Percentiles rank a stretch among this genome's conserved stretches.
phyloP scores from a whole-genome alignment of 495 filamentous ascomycete genomes.

The Hypoxylon rickii region DNA sequence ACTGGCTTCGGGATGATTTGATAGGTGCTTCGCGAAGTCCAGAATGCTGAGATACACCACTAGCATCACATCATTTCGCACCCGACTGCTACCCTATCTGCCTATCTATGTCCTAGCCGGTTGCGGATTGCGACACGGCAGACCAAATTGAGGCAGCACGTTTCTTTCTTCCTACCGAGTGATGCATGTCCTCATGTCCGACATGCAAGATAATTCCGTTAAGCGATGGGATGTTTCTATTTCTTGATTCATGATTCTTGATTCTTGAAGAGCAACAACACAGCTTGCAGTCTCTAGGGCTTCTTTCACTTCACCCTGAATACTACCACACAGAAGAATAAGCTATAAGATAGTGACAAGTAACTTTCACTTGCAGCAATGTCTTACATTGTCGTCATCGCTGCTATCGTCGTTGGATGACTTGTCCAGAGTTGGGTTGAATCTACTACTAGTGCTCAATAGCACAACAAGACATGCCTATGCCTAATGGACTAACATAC shows the following conservation, averaged over 20 bases:
- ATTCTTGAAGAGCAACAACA: too few relatives aligned
- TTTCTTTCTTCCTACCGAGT: slow-evolving; percentile 14
- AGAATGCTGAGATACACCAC: background rate
- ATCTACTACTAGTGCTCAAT: too few relatives aligned
- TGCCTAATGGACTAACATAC: too few relatives aligned
- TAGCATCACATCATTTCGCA: slow-evolving; percentile 21
- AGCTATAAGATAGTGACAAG: too few relatives aligned
- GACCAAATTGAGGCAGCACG: slow-evolving; percentile 3
- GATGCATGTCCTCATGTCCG: slow-evolving; percentile 28
- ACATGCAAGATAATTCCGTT: slow-evolving; percentile 23
- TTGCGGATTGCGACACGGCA: slow-evolving; percentile 5
- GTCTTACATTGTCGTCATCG: background rate
- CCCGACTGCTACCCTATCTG: slow-evolving; percentile 31
- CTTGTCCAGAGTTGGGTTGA: too few relatives aligned
- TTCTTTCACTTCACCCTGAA: slow-evolving; percentile 1
- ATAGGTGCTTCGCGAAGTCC: slow-evolving; percentile 5
- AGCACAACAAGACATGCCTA: too few relatives aligned
- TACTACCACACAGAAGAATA: too few relatives aligned
- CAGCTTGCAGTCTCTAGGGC: background rate
- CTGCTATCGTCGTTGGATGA: too few relatives aligned
- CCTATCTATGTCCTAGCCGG: slow-evolving; percentile 16
- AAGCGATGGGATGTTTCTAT: slow-evolving; percentile 21
- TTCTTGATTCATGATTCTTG: too few relatives aligned
- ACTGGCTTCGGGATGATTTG: slow-evolving; percentile 30
- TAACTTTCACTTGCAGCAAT: background rate